Evolutionary conservation across 352 stramenopile genomes (phyloP).

Genomic region (Globisporangium canariense): DNA sequence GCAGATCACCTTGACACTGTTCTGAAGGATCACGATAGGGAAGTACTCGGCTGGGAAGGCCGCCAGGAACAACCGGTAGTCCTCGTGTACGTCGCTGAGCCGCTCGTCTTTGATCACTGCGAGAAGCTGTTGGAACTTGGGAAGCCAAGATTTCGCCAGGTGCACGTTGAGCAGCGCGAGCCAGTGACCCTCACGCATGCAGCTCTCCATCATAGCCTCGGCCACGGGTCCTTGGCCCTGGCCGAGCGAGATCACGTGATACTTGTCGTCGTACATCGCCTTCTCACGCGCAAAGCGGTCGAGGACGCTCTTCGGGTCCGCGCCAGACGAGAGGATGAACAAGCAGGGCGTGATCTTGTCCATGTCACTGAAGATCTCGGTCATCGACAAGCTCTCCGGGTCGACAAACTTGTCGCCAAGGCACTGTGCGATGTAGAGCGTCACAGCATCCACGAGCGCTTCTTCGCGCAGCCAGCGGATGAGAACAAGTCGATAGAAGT

Average conservation of each 20-base stretch:
- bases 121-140: slow-evolving; percentile 49
- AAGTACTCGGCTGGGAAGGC: slow-evolving; percentile 69
- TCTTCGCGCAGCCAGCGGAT: slow-evolving; percentile 63
- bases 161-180: slow-evolving; percentile 77
- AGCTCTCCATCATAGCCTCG: slow-evolving; percentile 50
- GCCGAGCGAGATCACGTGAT: slow-evolving; percentile 65
- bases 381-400: slow-evolving; percentile 25
- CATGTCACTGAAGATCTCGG: slow-evolving; percentile 52
- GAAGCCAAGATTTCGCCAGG: slow-evolving; percentile 74
- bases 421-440: slow-evolving; percentile 35
- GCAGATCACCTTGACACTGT: slow-evolving; percentile 76
- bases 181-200: slow-evolving; percentile 52
- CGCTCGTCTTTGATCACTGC: slow-evolving; percentile 26
- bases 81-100: slow-evolving; percentile 38
- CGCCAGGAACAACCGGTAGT: slow-evolving; percentile 71
- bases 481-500: slow-evolving; percentile 54
- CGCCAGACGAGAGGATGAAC: slow-evolving; percentile 73
- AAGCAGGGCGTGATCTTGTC: slow-evolving; percentile 62
- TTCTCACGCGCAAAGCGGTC: slow-evolving; percentile 45
- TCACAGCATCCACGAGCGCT: slow-evolving; percentile 30
- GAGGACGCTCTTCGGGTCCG: slow-evolving; percentile 52
- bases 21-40: slow-evolving; percentile 67
- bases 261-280: slow-evolving; percentile 32
- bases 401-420: slow-evolving; percentile 30
- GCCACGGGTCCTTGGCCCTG: slow-evolving; percentile 75